These are phyloP conservation scores for Rosa hybrid DNA, from an alignment of 331 rosid species.

Conservation along the genomic window DNA sequence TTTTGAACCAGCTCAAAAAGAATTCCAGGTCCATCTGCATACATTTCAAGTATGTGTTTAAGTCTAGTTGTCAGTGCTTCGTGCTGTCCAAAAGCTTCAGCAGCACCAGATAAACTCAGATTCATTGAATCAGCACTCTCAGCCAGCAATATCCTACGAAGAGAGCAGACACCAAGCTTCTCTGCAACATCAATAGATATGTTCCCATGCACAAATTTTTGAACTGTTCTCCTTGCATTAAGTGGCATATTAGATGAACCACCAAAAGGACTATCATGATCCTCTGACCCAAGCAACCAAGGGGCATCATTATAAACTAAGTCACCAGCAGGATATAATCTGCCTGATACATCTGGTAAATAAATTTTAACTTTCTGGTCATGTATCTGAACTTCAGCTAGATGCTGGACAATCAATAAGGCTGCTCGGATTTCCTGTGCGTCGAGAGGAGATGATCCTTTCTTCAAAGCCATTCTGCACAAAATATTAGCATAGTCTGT, in stretches of 20 bases:
- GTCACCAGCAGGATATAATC: constrained; percentile 69
- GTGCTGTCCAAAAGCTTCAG: constrained; percentile 98
- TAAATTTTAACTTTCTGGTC: constrained; percentile 65
- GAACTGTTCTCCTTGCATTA: constrained; percentile 67
- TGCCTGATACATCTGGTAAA: constrained; percentile 81
- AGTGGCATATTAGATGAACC: constrained; percentile 50
- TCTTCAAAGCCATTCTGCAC: constrained; percentile 72
- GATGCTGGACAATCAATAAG: constrained; percentile 79
- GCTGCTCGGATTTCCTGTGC: constrained; percentile 85
- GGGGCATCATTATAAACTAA: constrained; percentile 98
- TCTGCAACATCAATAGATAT: constrained; percentile 96
- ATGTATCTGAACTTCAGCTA: constrained; percentile 75
- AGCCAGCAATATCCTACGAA: constrained; percentile 88
- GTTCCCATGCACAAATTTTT: constrained; percentile 94
- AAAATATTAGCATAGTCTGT: constrained; percentile 81
- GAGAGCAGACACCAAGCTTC: constrained; percentile 93
- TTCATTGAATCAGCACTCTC: constrained; percentile 99
- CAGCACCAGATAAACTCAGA: constrained; percentile 92
- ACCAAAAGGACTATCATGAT: constrained; percentile 56
- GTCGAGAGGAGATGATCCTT: constrained; percentile 83
- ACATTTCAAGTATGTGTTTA: constrained; percentile 98
- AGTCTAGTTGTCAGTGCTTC: constrained; percentile 98
- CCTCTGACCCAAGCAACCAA: constrained; percentile 89
- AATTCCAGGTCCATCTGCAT: constrained; percentile 99
- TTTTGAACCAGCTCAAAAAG: constrained; percentile 93